These are phyloP conservation scores for Solanum hybrid DNA, from an alignment of 305 asterid species.

Conservation along the genomic window DNA sequence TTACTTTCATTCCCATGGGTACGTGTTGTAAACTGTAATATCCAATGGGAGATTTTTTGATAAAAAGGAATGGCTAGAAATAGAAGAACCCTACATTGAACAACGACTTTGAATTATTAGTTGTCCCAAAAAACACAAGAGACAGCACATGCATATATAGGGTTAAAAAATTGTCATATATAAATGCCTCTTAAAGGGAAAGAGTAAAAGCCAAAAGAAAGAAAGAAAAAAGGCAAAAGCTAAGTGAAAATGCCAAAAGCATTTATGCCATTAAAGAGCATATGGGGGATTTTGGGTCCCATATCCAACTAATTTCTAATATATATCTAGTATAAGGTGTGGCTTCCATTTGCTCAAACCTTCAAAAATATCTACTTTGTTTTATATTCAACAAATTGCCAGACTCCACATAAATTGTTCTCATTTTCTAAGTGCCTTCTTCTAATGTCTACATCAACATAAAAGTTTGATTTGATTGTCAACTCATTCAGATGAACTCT, in stretches of 20 bases:
- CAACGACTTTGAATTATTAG: neutral
- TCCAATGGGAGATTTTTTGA: neutral
- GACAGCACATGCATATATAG: slow-evolving; percentile 12
- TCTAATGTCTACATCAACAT: slow-evolving; percentile 6
- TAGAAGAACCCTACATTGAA: neutral
- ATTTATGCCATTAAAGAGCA: slow-evolving; percentile 25
- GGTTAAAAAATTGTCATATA: slow-evolving; percentile 7
- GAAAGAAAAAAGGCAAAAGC: neutral
- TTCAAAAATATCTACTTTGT: slow-evolving; percentile 35
- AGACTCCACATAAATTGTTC: slow-evolving; percentile 15
- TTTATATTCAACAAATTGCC: slow-evolving; percentile 12
- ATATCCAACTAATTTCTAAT: slow-evolving; percentile 10
- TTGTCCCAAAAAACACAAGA: slow-evolving; percentile 1
- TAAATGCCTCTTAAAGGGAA: slow-evolving; percentile 10
- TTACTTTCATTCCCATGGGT: neutral
- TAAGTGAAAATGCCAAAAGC: slow-evolving; percentile 34
- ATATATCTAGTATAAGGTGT: slow-evolving; percentile 16
- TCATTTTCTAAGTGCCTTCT: neutral
- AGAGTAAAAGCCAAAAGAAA: slow-evolving; percentile 7
- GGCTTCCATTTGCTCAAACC: slow-evolving; percentile 25
- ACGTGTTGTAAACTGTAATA: neutral
- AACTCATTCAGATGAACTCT: neutral
- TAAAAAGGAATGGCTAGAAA: neutral
- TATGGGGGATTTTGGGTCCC: slow-evolving; percentile 30
- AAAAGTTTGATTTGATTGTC: neutral